Conservation (phyloP, 192 early-diverging fungal genomes). For the Coemansia sp. region DNA sequence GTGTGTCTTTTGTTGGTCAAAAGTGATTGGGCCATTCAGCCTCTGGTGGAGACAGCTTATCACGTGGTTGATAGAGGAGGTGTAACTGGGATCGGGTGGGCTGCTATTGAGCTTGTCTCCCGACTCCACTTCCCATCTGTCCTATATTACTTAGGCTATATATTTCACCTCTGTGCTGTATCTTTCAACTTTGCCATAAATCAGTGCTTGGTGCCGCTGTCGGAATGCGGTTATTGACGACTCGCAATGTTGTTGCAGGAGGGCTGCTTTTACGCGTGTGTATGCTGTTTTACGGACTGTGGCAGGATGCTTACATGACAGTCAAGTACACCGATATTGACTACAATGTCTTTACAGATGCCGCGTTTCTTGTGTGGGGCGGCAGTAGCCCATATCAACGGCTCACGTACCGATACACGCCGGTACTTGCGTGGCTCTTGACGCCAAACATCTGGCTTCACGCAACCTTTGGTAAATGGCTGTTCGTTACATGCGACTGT, state of each 20-base stretch:
- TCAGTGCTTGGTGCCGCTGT: neutral
- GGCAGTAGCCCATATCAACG: slow-evolving; percentile 83
- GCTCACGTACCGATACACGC: slow-evolving; percentile 96
- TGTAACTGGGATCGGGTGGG: no score
- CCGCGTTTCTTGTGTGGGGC: slow-evolving; percentile 71
- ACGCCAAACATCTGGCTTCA: slow-evolving; percentile 77
- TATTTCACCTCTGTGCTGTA: neutral
- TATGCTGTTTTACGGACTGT: slow-evolving; percentile 79
- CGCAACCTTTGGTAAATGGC: slow-evolving; percentile 81
- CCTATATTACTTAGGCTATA: neutral
- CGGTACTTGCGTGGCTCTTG: slow-evolving; percentile 86
- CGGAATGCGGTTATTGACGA: slow-evolving; percentile 27
- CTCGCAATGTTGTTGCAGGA: slow-evolving; percentile 33
- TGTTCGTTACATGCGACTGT: slow-evolving; percentile 86
- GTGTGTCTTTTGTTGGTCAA: neutral
- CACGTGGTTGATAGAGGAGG: neutral
- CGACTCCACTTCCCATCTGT: neutral
- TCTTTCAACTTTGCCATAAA: neutral
- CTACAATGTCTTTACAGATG: slow-evolving; percentile 95
- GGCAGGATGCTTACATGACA: slow-evolving; percentile 81
- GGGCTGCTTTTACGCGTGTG: slow-evolving; percentile 60
- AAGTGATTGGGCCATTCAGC: neutral
- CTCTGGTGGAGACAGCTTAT: neutral
- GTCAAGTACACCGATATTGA: slow-evolving; percentile 99
- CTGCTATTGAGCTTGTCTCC: neutral